A percentile compares a stretch with the other conserved stretches of the same genome.
Conservation (phyloP, 495 filamentous ascomycete genomes). For the Talaromyces wortmannii region DNA sequence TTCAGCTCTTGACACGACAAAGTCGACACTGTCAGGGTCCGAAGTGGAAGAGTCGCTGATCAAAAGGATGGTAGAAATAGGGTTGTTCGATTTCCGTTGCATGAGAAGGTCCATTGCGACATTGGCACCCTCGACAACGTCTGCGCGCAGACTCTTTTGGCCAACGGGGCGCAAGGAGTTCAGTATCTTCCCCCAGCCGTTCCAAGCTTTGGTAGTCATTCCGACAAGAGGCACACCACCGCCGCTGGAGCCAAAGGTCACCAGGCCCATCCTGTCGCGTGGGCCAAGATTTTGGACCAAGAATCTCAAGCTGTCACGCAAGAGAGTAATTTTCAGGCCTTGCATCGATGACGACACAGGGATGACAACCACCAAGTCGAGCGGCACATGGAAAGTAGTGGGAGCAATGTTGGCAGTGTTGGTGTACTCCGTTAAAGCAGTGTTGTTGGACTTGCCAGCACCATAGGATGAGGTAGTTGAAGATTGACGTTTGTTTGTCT, state of each 20-base stretch:
- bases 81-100: conserved; percentile 95
- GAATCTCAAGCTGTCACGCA: conserved; percentile 91
- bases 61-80: conserved; percentile 89
- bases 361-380: conserved; percentile 95
- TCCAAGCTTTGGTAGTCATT: conserved; percentile 93
- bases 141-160: conserved; percentile 92
- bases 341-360: conserved; percentile 99
- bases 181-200: conserved; percentile 82
- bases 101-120: conserved; percentile 98
- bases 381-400: conserved; percentile 72
- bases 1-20: conserved; percentile 95
- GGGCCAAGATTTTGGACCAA: conserved; percentile 90
- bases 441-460: conserved; percentile 37
- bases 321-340: conserved; percentile 91
- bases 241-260: conserved; percentile 93
- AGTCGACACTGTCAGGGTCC: conserved; percentile 93
- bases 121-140: conserved; percentile 97
- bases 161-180: conserved; percentile 87
- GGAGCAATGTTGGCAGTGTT: conserved; percentile 59
- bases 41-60: conserved; percentile 99
- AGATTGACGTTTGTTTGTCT: conserved; percentile 70
- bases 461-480: conserved; percentile 85
- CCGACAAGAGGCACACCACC: conserved; percentile 94
- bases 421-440: conserved; percentile 48
- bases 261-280: conserved; percentile 91